phyloP scores from a whole-genome alignment of 2,329 filamentous ascomycete genomes.

The Sclerotiophoma versabilis region DNA sequence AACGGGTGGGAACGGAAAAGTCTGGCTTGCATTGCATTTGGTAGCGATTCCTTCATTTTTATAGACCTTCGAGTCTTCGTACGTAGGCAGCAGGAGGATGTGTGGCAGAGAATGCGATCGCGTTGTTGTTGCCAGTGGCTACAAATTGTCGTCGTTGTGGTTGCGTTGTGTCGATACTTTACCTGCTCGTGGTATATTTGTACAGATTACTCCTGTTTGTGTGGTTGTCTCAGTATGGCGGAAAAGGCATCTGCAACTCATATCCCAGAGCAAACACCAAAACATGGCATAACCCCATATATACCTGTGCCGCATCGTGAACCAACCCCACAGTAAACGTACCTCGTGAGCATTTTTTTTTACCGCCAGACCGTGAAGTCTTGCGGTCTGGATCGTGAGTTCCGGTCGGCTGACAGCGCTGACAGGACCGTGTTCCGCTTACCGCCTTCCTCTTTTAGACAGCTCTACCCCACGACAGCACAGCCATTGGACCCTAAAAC shows the following conservation, averaged over 20 bases:
- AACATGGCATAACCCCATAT: constrained; percentile 28
- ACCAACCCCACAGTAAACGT: constrained; percentile 15
- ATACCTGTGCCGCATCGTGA: constrained; percentile 17
- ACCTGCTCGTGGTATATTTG: constrained; percentile 13
- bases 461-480: constrained; percentile 21
- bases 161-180: constrained; percentile 3
- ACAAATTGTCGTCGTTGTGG: constrained; percentile 16
- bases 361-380: constrained; percentile 28
- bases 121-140: constrained; percentile 21
- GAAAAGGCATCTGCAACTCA: constrained; percentile 2
- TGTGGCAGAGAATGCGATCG: constrained; percentile 33
- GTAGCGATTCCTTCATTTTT: constrained; percentile 37
- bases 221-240: background rate
- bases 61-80: constrained; percentile 32
- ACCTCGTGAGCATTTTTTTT: constrained; percentile 27
- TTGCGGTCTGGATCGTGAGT: constrained; percentile 39
- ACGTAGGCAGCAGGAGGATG: constrained; percentile 25
- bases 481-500: constrained; percentile 32
- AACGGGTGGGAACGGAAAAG: constrained; percentile 39
- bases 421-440: constrained; percentile 19
- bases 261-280: constrained; percentile 18
- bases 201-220: constrained; percentile 12
- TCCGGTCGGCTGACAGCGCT: constrained; percentile 25
- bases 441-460: constrained; percentile 36
- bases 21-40: constrained; percentile 42